These are phyloP conservation scores for Apiotrichum domesticum DNA, from an alignment of 1,284 basidiomycete genomes.

Conservation along the genomic window DNA sequence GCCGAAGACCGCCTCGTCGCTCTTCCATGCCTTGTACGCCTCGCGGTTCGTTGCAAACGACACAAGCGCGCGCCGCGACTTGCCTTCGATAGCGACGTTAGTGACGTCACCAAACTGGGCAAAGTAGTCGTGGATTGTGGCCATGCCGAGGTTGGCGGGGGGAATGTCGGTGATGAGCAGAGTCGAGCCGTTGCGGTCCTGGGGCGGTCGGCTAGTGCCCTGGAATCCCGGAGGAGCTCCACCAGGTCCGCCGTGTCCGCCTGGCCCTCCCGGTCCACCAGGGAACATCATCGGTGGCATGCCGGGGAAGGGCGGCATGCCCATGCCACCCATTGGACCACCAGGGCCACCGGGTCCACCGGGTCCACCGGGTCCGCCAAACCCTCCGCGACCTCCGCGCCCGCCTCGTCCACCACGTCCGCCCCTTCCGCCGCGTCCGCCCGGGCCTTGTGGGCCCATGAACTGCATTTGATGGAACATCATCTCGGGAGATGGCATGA, in stretches of 20 bases:
- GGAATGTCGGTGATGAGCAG: conserved; percentile 93
- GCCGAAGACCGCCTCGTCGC: conserved; percentile 85
- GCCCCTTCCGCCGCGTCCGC: conserved; percentile 54
- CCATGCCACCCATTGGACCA: not conserved
- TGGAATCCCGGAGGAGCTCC: conserved; percentile 6
- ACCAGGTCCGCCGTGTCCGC: not conserved
- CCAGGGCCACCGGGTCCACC: not conserved
- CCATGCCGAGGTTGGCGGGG: conserved; percentile 68
- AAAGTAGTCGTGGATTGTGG: conserved; percentile 81
- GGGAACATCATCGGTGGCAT: conserved; percentile 21
- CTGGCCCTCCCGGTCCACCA: conserved; percentile 7
- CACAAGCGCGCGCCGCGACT: conserved; percentile 69
- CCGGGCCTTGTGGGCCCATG: conserved; percentile 17
- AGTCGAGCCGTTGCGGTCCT: conserved; percentile 65
- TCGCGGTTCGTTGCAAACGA: conserved; percentile 80
- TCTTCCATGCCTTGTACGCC: conserved; percentile 82
- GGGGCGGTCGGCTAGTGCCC: conserved; percentile 33
- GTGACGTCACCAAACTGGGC: conserved; percentile 87
- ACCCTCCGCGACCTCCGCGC: conserved; percentile 46
- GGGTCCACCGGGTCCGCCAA: conserved; percentile 12
- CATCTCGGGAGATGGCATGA: conserved; percentile 51
- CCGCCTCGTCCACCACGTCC: conserved; percentile 33
- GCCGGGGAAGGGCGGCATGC: conserved; percentile 17
- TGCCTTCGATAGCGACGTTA: conserved; percentile 81
- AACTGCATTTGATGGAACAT: conserved; percentile 41